phyloP scores from a whole-genome alignment of 2,329 filamentous ascomycete genomes.

The Fusarium camptoceras region DNA sequence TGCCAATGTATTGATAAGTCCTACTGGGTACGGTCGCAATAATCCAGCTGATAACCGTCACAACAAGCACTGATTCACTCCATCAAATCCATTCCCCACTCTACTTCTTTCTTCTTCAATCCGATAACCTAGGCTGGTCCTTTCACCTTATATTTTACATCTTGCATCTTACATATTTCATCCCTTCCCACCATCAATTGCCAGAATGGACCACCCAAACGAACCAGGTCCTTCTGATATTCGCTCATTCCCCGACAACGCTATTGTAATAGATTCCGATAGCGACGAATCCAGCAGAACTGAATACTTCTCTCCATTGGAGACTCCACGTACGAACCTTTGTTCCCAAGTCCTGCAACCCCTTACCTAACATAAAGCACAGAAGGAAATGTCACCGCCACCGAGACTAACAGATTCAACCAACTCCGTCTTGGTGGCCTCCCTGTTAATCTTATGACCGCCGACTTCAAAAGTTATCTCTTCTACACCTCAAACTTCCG shows the following conservation, averaged over 20 bases:
- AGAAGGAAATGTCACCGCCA: not conserved
- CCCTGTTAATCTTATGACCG: slow-evolving; percentile 39
- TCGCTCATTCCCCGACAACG: not conserved
- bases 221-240: not conserved
- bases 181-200: not conserved
- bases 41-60: not conserved
- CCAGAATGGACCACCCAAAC: slow-evolving; percentile 3
- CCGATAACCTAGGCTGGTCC: too few species aligned
- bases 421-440: slow-evolving; percentile 32
- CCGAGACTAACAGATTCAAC: slow-evolving; percentile 14
- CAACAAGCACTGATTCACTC: not conserved
- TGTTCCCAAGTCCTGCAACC: not conserved
- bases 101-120: not conserved
- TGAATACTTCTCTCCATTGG: not conserved
- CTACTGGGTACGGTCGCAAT: not conserved
- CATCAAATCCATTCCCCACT: not conserved
- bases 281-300: not conserved
- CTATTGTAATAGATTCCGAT: not conserved
- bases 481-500: slow-evolving; percentile 39
- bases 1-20: too few species aligned
- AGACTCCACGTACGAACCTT: not conserved
- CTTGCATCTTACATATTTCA: not conserved
- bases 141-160: not conserved
- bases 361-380: not conserved
- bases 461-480: slow-evolving; percentile 38